Percentiles rank a stretch among this genome's conserved stretches.
These are phyloP conservation scores for Pecoramyces ruminantium DNA, from an alignment of 192 early-diverging fungal species.

Conservation along the genomic window DNA sequence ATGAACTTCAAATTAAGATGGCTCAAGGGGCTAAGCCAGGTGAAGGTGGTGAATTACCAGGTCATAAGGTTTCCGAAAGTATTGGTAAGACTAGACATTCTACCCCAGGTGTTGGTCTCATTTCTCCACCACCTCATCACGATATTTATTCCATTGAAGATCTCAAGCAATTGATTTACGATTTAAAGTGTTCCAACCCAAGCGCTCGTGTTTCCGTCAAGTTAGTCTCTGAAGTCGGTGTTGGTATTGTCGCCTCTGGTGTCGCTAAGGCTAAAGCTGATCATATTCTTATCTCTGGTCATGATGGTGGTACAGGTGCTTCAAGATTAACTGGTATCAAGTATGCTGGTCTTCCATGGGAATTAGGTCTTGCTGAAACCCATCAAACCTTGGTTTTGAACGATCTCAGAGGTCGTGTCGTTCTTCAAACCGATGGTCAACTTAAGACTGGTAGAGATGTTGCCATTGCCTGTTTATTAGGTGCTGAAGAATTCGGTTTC, in stretches of 20 bases:
- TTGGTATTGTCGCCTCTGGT: constrained; percentile 91
- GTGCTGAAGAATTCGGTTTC: constrained; percentile 98
- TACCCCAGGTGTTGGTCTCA: constrained; percentile 86
- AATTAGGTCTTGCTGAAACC: constrained; percentile 95
- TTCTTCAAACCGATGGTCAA: constrained; percentile 96
- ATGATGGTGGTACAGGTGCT: constrained; percentile 98
- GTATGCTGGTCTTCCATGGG: constrained; percentile 97
- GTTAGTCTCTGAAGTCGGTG: constrained; percentile 92
- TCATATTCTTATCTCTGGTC: constrained; percentile 82
- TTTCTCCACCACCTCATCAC: constrained; percentile 95
- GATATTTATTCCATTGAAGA: constrained; percentile 99
- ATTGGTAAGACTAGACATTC: constrained; percentile 83
- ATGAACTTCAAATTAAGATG: constrained; percentile 99
- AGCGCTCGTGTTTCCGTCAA: constrained; percentile 87
- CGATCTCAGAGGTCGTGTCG: constrained; percentile 85
- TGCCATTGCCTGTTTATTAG: constrained; percentile 89
- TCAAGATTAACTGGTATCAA: constrained; percentile 96
- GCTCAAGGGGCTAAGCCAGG: constrained; percentile 98
- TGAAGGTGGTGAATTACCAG: constrained; percentile 80
- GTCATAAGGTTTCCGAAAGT: constrained; percentile 54
- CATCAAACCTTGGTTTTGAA: constrained; percentile 97
- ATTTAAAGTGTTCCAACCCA: constrained; percentile 87
- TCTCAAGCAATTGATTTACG: constrained; percentile 95
- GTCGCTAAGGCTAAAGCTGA: constrained; percentile 95
- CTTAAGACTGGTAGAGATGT: constrained; percentile 94